phyloP scores from a whole-genome alignment of 2,329 filamentous ascomycete species.

The Nothopassalora personata region DNA sequence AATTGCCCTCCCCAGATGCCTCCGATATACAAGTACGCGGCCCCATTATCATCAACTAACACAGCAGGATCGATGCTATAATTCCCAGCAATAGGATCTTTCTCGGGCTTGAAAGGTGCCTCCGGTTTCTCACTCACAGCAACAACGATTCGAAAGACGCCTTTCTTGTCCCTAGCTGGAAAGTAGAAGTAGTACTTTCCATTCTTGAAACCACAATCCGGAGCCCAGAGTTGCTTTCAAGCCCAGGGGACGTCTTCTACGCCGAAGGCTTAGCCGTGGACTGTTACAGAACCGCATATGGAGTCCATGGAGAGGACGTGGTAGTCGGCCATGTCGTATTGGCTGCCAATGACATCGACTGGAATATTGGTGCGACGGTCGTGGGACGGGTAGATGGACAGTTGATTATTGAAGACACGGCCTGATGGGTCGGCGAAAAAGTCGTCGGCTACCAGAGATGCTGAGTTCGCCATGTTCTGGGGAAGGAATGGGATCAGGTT shows the following conservation, averaged over 20 bases:
- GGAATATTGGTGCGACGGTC: conserved; percentile 68
- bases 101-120: conserved; percentile 64
- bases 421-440: conserved; percentile 78
- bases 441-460: conserved; percentile 65
- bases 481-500: not conserved
- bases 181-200: conserved; percentile 74
- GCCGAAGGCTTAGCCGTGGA: conserved; percentile 66
- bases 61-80: conserved; percentile 73
- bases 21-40: conserved; percentile 67
- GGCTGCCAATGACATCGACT: conserved; percentile 79
- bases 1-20: conserved; percentile 77
- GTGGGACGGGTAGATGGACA: conserved; percentile 79
- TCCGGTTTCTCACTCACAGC: conserved; percentile 59
- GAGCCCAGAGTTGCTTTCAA: conserved; percentile 74
- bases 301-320: conserved; percentile 65
- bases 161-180: conserved; percentile 64
- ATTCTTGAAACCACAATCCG: conserved; percentile 64
- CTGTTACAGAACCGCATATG: conserved; percentile 55
- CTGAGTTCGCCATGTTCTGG: conserved; percentile 33
- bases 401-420: conserved; percentile 68
- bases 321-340: conserved; percentile 81
- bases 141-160: conserved; percentile 70
- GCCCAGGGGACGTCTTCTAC: conserved; percentile 68
- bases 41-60: conserved; percentile 62
- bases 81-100: conserved; percentile 59